A percentile compares a stretch with the other conserved stretches of the same genome.
Conservation (phyloP, 192 early-diverging fungal species). For the Coemansia sp. region DNA sequence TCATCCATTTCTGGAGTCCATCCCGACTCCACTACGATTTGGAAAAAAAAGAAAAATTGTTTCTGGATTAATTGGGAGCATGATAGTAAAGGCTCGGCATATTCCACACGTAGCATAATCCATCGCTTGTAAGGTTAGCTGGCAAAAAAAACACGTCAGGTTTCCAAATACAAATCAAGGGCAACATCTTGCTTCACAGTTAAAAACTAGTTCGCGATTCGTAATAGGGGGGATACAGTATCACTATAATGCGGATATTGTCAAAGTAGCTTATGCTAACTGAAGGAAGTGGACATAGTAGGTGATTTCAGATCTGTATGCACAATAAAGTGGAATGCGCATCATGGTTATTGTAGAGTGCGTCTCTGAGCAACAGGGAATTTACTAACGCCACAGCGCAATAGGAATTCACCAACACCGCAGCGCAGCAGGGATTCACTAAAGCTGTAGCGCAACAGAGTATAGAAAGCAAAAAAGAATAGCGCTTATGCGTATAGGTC, state of each 20-base stretch:
- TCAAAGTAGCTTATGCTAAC: not conserved
- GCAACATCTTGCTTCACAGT: too few species aligned
- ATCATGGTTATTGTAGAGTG: not conserved
- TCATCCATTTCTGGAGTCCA: conserved; percentile 90
- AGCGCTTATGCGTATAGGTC: not conserved
- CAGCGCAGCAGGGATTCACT: not conserved
- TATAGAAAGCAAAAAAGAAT: not conserved
- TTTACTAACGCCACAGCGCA: not conserved
- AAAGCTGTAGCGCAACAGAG: not conserved
- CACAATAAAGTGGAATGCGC: not conserved
- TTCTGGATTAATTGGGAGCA: not conserved
- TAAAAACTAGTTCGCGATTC: too few species aligned
- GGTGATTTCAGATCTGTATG: not conserved
- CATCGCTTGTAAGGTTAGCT: too few species aligned
- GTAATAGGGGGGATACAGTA: not conserved
- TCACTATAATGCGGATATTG: not conserved
- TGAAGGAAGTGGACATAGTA: not conserved
- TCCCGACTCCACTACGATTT: conserved; percentile 70
- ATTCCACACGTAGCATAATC: not conserved
- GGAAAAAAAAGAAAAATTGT: not conserved
- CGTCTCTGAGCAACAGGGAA: not conserved
- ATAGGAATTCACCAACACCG: not conserved
- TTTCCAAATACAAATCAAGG: too few species aligned
- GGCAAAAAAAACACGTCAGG: too few species aligned
- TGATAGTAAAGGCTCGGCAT: not conserved